Evolutionary conservation across 768 basidiomycete genomes (phyloP).

Genomic region (Tulasnella sp.): DNA sequence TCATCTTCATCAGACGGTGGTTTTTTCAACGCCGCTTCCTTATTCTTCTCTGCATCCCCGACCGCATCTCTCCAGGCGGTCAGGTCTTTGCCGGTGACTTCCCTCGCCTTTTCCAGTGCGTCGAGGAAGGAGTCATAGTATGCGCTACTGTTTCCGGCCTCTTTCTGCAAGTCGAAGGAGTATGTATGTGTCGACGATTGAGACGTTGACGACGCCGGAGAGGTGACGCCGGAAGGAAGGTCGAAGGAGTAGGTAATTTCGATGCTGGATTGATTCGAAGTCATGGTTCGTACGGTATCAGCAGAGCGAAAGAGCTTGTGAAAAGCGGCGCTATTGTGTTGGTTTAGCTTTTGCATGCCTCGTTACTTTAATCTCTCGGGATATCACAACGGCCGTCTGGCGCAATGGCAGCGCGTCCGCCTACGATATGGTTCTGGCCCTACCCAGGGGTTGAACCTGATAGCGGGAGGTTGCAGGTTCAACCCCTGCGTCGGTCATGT

Average conservation of each 20-base stretch:
- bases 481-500: slow-evolving; percentile 16
- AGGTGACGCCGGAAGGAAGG: neutral
- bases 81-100: slow-evolving; percentile 64
- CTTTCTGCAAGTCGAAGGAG: slow-evolving; percentile 15
- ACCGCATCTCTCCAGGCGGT: slow-evolving; percentile 77
- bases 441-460: no score
- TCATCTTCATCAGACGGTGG: slow-evolving; percentile 43
- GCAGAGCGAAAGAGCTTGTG: neutral
- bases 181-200: slow-evolving; percentile 16
- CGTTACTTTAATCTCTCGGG: neutral
- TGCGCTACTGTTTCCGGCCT: neutral
- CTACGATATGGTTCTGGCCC: no score
- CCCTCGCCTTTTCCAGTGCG: slow-evolving; percentile 57
- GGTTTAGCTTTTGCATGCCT: neutral
- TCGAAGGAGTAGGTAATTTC: slow-evolving; percentile 21
- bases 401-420: slow-evolving; percentile 11
- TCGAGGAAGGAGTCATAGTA: slow-evolving; percentile 32
- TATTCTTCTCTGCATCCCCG: slow-evolving; percentile 63
- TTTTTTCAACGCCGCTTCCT: slow-evolving; percentile 49
- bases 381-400: neutral
- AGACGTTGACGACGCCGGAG: slow-evolving; percentile 18
- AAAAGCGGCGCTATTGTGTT: neutral
- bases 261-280: slow-evolving; percentile 24
- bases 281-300: neutral
- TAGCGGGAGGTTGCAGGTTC: slow-evolving; percentile 13